Conservation (phyloP, 352 stramenopile species). For the Phytophthora crassamura region DNA sequence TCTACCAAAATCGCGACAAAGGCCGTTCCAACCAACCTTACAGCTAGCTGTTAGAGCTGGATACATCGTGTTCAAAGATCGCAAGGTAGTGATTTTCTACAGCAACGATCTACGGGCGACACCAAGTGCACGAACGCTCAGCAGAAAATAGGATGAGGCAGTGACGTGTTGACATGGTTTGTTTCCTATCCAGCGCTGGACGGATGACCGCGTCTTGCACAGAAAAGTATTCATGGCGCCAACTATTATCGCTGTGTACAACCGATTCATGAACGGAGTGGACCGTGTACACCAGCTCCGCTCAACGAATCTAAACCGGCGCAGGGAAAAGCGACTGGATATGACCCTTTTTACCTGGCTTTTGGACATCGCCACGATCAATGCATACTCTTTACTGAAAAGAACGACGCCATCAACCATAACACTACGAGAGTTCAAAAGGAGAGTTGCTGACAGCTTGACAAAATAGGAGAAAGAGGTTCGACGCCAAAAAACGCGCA, state of each 20-base stretch:
- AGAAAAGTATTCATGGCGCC: conserved; percentile 4
- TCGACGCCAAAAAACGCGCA: background rate
- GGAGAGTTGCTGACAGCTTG: conserved; percentile 8
- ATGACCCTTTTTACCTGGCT: conserved; percentile 13
- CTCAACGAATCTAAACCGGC: background rate
- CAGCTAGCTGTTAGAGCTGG: too few relatives aligned
- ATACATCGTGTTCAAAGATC: too few relatives aligned
- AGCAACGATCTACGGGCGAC: too few relatives aligned
- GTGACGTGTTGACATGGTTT: too few relatives aligned
- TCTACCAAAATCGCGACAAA: too few relatives aligned
- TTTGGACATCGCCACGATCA: conserved; percentile 12
- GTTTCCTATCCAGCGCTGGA: conserved; percentile 8
- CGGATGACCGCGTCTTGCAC: background rate
- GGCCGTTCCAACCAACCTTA: too few relatives aligned
- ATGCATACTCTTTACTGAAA: conserved; percentile 1
- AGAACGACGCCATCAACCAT: background rate
- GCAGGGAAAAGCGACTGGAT: conserved; percentile 12
- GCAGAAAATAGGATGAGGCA: too few relatives aligned
- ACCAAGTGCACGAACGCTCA: too few relatives aligned
- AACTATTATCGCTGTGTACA: conserved; percentile 12
- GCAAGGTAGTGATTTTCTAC: too few relatives aligned
- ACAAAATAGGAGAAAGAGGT: conserved; percentile 5
- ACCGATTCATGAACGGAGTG: conserved; percentile 13
- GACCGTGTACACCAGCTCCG: conserved; percentile 12
- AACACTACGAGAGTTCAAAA: conserved; percentile 9